A percentile compares a stretch with the other conserved stretches of the same genome.
Evolutionary conservation across 257 asterid genomes (phyloP).

Genomic region (Buddleja alternifolia): DNA sequence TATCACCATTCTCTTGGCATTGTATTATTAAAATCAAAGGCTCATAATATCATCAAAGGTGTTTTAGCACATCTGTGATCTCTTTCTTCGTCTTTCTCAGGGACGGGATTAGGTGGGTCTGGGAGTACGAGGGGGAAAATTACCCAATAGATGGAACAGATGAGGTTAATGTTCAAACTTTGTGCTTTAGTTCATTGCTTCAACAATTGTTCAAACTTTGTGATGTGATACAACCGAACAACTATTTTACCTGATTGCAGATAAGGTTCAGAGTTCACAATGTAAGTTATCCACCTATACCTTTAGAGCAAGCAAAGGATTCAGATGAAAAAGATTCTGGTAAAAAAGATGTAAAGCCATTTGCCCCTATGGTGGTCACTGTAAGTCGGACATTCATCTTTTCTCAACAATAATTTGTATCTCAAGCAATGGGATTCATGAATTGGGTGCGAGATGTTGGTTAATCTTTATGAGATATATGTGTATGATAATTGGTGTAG

Average conservation of each 20-base stretch:
- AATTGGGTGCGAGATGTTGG: not conserved
- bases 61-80: not conserved
- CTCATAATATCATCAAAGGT: not conserved
- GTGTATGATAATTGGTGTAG: not conserved
- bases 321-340: slow-evolving; percentile 30
- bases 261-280: slow-evolving; percentile 48
- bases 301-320: slow-evolving; percentile 55
- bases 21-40: not conserved
- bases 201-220: slow-evolving; percentile 7
- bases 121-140: slow-evolving; percentile 58
- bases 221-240: not conserved
- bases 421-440: slow-evolving; percentile 13
- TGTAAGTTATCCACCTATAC: slow-evolving; percentile 69
- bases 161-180: slow-evolving; percentile 57
- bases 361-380: slow-evolving; percentile 58
- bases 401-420: not conserved
- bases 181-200: not conserved
- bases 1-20: slow-evolving; percentile 13
- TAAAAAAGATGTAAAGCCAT: slow-evolving; percentile 36
- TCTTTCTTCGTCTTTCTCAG: slow-evolving; percentile 28
- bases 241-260: slow-evolving; percentile 35
- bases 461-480: not conserved
- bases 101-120: slow-evolving; percentile 59
- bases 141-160: slow-evolving; percentile 65
- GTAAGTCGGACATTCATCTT: slow-evolving; percentile 38